Percentiles rank a stretch among this genome's conserved stretches.
phyloP scores from a whole-genome alignment of 1,284 basidiomycete genomes.

The Leccinum colubrinum region DNA sequence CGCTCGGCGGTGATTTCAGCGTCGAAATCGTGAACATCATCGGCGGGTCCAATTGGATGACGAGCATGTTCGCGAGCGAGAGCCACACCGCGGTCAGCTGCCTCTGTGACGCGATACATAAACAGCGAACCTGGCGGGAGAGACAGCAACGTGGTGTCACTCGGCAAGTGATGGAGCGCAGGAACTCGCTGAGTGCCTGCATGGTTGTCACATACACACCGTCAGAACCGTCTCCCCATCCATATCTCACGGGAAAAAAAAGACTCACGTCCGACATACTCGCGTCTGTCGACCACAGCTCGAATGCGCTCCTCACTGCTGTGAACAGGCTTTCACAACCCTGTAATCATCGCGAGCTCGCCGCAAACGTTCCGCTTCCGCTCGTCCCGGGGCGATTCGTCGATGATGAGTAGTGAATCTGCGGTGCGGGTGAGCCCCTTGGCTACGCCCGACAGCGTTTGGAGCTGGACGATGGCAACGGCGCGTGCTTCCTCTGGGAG shows the following conservation, averaged over 20 bases:
- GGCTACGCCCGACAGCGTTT: constrained; percentile 78
- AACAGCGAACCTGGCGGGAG: constrained; percentile 80
- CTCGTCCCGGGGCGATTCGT: constrained; percentile 50
- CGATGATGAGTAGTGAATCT: constrained; percentile 66
- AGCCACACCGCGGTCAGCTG: constrained; percentile 81
- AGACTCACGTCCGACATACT: constrained; percentile 70
- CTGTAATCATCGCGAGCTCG: constrained; percentile 63
- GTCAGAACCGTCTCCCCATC: constrained; percentile 6
- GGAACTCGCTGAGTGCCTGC: constrained; percentile 76
- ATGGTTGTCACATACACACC: not conserved
- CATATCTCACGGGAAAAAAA: constrained; percentile 23
- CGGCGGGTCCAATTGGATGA: constrained; percentile 78
- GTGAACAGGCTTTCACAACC: constrained; percentile 61
- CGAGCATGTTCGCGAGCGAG: constrained; percentile 72
- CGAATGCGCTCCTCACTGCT: constrained; percentile 59
- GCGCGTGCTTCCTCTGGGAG: constrained; percentile 65
- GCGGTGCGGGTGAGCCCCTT: constrained; percentile 78
- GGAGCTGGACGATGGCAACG: constrained; percentile 65
- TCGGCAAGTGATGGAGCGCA: constrained; percentile 75
- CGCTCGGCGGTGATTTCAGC: constrained; percentile 40
- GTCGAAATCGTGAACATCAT: constrained; percentile 43
- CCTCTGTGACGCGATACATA: constrained; percentile 72
- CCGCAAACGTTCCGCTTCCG: constrained; percentile 52
- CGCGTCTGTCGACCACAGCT: constrained; percentile 75
- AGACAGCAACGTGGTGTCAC: constrained; percentile 78